Conservation (phyloP, 192 early-diverging fungal genomes). For the Linnemannia hyalina region DNA sequence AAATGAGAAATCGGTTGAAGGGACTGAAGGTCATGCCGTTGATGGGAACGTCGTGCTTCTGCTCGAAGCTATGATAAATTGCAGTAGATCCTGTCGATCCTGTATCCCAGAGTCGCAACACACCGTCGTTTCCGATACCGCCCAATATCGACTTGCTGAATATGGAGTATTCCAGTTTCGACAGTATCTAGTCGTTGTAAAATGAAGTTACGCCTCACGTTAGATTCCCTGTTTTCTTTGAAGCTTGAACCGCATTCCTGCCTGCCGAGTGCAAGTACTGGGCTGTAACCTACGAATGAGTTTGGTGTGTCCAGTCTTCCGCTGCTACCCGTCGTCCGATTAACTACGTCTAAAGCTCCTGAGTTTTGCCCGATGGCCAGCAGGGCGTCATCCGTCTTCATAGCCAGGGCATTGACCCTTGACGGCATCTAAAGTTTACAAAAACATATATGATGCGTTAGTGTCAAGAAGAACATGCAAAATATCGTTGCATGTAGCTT, state of each 20-base stretch:
- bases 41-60: conserved; percentile 48
- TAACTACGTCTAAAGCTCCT: conserved; percentile 33
- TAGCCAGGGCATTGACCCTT: conserved; percentile 29
- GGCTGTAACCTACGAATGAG: conserved; percentile 21
- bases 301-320: conserved; percentile 32
- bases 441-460: neutral
- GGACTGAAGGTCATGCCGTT: conserved; percentile 61
- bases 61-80: conserved; percentile 51
- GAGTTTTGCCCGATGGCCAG: conserved; percentile 41
- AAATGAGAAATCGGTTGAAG: conserved; percentile 56
- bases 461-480: too few relatives aligned
- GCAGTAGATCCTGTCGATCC: conserved; percentile 36
- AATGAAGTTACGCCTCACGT: neutral
- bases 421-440: conserved; percentile 29
- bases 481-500: too few relatives aligned
- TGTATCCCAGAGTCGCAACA: conserved; percentile 60
- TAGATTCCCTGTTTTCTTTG: neutral
- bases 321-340: conserved; percentile 31
- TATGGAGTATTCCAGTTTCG: conserved; percentile 51
- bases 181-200: conserved; percentile 17
- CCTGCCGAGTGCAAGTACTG: neutral
- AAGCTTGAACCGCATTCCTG: too few relatives aligned
- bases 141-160: conserved; percentile 57
- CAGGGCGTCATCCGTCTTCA: conserved; percentile 40
- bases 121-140: conserved; percentile 55